Percentiles rank a stretch among this genome's conserved stretches.
phyloP scores from a whole-genome alignment of 2,329 filamentous ascomycete species.

The Botryosphaeria dothidea region DNA sequence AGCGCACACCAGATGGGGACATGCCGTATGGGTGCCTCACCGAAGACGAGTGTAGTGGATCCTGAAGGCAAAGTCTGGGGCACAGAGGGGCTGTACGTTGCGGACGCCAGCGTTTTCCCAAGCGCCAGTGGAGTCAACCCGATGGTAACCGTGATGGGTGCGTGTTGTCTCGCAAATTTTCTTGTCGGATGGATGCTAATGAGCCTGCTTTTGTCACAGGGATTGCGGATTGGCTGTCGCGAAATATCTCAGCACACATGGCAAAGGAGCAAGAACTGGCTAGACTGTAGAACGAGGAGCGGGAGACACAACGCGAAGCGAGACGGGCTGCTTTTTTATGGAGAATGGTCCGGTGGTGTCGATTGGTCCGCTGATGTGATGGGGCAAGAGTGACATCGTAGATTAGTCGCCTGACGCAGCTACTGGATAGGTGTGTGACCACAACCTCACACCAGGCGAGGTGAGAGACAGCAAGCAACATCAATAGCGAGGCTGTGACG shows the following conservation, averaged over 20 bases:
- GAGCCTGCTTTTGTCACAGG: constrained; percentile 21
- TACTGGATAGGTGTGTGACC: constrained; percentile 6
- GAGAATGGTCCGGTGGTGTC: not conserved
- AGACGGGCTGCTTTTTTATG: not conserved
- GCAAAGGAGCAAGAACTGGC: constrained; percentile 15
- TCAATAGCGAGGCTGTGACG: not conserved
- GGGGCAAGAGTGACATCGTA: not conserved
- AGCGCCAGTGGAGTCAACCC: constrained; percentile 78
- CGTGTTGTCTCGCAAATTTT: constrained; percentile 10
- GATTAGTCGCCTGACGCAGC: constrained; percentile 3
- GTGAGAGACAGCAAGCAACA: not conserved
- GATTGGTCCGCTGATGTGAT: constrained; percentile 6
- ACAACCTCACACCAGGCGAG: not conserved
- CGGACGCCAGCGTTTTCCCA: constrained; percentile 75
- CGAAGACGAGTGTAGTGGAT: constrained; percentile 47
- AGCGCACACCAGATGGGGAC: constrained; percentile 84
- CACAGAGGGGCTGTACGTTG: constrained; percentile 64
- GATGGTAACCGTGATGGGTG: constrained; percentile 72
- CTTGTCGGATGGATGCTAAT: not conserved
- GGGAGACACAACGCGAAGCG: not conserved
- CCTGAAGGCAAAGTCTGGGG: constrained; percentile 60
- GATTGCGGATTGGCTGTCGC: constrained; percentile 39
- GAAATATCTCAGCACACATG: constrained; percentile 31
- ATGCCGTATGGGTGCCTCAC: constrained; percentile 65
- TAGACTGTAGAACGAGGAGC: not conserved